Percentiles rank a stretch among this genome's conserved stretches.
Conservation (phyloP, 768 basidiomycete species). For the Daedalea quercina region DNA sequence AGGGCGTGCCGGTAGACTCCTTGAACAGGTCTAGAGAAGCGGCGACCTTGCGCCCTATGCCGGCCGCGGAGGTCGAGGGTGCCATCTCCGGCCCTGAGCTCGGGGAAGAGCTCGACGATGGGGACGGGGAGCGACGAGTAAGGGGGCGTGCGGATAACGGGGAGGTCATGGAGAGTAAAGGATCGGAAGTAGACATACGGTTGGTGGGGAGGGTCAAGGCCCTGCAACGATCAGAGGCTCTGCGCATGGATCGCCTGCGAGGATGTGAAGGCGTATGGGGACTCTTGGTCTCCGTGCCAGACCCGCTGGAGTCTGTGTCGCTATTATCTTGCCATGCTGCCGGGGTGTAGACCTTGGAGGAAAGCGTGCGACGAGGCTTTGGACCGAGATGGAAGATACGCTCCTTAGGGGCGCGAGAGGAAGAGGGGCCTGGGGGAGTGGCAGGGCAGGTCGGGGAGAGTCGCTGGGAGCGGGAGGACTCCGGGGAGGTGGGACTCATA, state of each 20-base stretch:
- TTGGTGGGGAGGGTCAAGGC: constrained; percentile 29
- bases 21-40: constrained; percentile 79
- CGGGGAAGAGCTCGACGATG: constrained; percentile 21
- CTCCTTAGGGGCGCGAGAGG: constrained; percentile 27
- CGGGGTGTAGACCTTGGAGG: constrained; percentile 22
- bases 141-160: constrained; percentile 14
- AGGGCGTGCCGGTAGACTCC: constrained; percentile 45
- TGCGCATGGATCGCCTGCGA: constrained; percentile 16
- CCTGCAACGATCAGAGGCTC: constrained; percentile 17
- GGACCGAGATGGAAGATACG: constrained; percentile 21
- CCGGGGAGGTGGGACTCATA: constrained; percentile 9
- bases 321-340: constrained; percentile 17
- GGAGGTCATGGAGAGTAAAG: constrained; percentile 13
- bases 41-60: constrained; percentile 78
- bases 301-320: constrained; percentile 36
- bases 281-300: constrained; percentile 35
- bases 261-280: constrained; percentile 22
- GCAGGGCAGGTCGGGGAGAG: constrained; percentile 37
- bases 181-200: constrained; percentile 20
- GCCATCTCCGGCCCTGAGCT: constrained; percentile 11
- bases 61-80: constrained; percentile 22
- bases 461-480: constrained; percentile 16
- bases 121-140: constrained; percentile 18
- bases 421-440: constrained; percentile 36
- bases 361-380: constrained; percentile 14